Percentiles rank a stretch among this genome's conserved stretches.
phyloP scores from a whole-genome alignment of 164 flowering plant species.

The Sedum album region DNA sequence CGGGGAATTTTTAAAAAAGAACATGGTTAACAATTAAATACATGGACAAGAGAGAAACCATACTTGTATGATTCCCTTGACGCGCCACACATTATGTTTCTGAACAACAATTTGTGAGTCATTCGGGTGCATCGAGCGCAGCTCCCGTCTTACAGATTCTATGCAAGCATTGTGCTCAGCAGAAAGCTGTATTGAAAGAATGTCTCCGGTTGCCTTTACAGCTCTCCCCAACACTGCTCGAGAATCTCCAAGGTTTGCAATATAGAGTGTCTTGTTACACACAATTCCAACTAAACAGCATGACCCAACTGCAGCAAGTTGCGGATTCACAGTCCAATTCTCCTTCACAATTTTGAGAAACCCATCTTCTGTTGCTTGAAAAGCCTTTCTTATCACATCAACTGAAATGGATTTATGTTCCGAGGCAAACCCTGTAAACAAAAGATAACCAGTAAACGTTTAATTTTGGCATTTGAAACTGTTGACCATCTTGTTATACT shows the following conservation, averaged over 20 bases:
- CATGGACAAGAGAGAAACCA: background rate
- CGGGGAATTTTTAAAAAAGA: background rate
- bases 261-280: conserved; percentile 43
- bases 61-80: conserved; percentile 68
- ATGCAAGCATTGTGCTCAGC: conserved; percentile 49
- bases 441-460: background rate
- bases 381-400: conserved; percentile 48
- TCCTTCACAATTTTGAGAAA: conserved; percentile 44
- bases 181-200: conserved; percentile 40
- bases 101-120: conserved; percentile 55
- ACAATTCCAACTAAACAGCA: conserved; percentile 58
- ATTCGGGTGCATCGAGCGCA: conserved; percentile 47
- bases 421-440: conserved; percentile 34
- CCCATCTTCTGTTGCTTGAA: conserved; percentile 65
- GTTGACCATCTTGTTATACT: background rate
- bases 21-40: background rate
- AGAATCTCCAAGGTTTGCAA: conserved; percentile 61
- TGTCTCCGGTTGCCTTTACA: conserved; percentile 47
- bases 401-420: conserved; percentile 48
- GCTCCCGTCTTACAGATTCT: conserved; percentile 55
- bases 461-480: background rate
- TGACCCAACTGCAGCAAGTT: conserved; percentile 68
- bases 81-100: conserved; percentile 68
- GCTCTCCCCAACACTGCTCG: conserved; percentile 59
- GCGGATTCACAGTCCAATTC: conserved; percentile 55